Conservation (phyloP, 2,329 filamentous ascomycete genomes). For the Lomentospora prolificans region DNA sequence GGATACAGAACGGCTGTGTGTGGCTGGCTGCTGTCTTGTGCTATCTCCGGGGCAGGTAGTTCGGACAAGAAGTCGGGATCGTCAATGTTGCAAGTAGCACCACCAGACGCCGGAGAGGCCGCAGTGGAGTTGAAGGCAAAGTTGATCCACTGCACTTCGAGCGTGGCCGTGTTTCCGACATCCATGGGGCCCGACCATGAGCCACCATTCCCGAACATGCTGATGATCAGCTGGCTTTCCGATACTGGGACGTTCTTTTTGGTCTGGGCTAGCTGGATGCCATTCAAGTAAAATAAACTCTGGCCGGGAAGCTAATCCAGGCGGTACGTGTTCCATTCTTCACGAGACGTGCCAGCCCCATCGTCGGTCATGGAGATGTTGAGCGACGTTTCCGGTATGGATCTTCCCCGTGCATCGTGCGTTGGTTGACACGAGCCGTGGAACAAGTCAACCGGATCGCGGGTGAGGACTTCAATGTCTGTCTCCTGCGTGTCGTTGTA, state of each 20-base stretch:
- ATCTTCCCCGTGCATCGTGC: conserved; percentile 31
- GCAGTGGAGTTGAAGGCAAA: conserved; percentile 39
- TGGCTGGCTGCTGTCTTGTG: background rate
- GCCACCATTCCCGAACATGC: conserved; percentile 52
- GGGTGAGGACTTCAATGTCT: conserved; percentile 43
- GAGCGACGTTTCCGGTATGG: conserved; percentile 34
- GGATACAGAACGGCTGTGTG: background rate
- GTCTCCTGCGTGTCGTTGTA: conserved; percentile 36
- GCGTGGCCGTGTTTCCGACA: conserved; percentile 34
- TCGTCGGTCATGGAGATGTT: conserved; percentile 34
- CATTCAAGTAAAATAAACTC: conserved; percentile 48
- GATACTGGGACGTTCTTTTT: conserved; percentile 45
- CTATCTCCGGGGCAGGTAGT: background rate
- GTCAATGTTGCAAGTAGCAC: background rate
- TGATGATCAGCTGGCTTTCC: conserved; percentile 42
- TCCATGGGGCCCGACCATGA: conserved; percentile 51
- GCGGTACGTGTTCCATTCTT: conserved; percentile 48
- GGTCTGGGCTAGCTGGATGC: conserved; percentile 38
- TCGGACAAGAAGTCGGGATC: background rate
- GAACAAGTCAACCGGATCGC: conserved; percentile 30
- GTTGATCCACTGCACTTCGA: conserved; percentile 55
- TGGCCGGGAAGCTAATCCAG: conserved; percentile 47
- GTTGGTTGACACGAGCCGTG: conserved; percentile 54
- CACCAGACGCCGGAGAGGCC: background rate
- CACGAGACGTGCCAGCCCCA: conserved; percentile 28